Base-by-base conservation (phyloP, 129 eudicot genomes). In the Flaveria sonorensis region DNA sequence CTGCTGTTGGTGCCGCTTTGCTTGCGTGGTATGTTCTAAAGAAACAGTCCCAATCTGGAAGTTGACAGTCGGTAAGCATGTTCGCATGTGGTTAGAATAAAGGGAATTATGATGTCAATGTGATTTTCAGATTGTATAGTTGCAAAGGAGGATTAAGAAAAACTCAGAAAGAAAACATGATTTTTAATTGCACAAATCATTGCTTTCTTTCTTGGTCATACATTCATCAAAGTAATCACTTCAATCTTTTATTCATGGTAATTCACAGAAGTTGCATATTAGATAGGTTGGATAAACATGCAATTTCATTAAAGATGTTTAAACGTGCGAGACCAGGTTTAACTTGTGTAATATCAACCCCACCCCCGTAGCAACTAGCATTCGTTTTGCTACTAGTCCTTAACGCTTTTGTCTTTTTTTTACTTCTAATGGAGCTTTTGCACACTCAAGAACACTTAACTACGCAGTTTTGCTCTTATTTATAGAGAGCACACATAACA, bases 1-100 rank as follows among this genome's bases (percentile, higher is more conserved):
- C 98, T 66, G 98, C 98, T 10, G 90, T 93, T 61, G 98, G 98
- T 8, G 98, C 98, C 28, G 97, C 98, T 26, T 76, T 93, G 83
- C 95, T 93, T 76, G 98, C 97, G 13, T 91, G 92, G 97, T 85
- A 89, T 77, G 86, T 78, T 45, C 59, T 93, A 82, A 80, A 80
- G 83, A 70, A 86, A 61, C 89, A 83, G 71, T 76, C 83, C 7
- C 74, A 24, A 39, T 53, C 46, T 50, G 76, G 77, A 82, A 64
- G 79, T 30, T 77, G 62, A 77, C 60, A 6, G 32, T 62, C 67
- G 32, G 19, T 52, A 51, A 24, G 23, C 73, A 77, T 21, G 45
- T 45, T 10, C 48, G 13, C 13, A 45, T 78, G 70, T 3, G 72
- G 64, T 50, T 71, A 46, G 46, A 70, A 59, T 59, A 70, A 71